Evolutionary conservation across 352 stramenopile species (phyloP).

Genomic region (Phytophthora sp.): DNA sequence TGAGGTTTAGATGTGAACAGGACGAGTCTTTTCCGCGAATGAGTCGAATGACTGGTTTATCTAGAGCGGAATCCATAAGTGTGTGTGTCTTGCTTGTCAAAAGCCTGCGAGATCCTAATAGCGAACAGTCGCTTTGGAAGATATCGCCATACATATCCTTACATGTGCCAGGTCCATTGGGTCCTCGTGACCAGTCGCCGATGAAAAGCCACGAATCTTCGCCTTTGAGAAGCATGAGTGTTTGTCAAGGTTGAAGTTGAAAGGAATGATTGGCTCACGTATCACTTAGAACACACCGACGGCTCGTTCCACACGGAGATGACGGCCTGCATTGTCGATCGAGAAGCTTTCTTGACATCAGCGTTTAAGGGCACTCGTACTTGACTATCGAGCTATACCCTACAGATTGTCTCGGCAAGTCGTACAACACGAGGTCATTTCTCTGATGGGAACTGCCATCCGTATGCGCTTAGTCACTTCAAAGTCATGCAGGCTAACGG

Average conservation of each 20-base stretch:
- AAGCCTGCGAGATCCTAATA: constrained; percentile 21
- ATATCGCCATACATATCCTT: constrained; percentile 22
- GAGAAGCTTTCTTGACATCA: constrained; percentile 13
- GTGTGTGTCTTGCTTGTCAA: constrained; percentile 16
- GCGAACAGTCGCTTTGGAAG: constrained; percentile 19
- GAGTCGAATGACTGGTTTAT: too few relatives aligned
- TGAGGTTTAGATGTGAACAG: constrained; percentile 11
- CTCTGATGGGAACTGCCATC: constrained; percentile 25
- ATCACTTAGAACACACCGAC: too few relatives aligned
- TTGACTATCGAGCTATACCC: constrained; percentile 26
- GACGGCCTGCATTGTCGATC: constrained; percentile 23
- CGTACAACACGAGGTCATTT: constrained; percentile 27
- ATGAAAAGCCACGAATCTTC: constrained; percentile 23
- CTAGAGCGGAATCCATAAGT: too few relatives aligned
- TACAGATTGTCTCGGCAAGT: constrained; percentile 15
- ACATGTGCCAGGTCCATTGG: neutral
- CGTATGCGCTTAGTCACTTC: constrained; percentile 26
- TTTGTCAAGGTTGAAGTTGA: constrained; percentile 21
- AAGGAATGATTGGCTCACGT: constrained; percentile 12
- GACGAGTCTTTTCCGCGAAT: constrained; percentile 24
- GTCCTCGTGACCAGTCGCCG: constrained; percentile 1
- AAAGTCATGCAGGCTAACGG: constrained; percentile 12
- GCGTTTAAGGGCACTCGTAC: constrained; percentile 12
- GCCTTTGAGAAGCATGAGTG: constrained; percentile 12
- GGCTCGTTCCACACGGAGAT: constrained; percentile 26